phyloP scores from a whole-genome alignment of 345 rosid species.

The Aquilaria malaccensis region DNA sequence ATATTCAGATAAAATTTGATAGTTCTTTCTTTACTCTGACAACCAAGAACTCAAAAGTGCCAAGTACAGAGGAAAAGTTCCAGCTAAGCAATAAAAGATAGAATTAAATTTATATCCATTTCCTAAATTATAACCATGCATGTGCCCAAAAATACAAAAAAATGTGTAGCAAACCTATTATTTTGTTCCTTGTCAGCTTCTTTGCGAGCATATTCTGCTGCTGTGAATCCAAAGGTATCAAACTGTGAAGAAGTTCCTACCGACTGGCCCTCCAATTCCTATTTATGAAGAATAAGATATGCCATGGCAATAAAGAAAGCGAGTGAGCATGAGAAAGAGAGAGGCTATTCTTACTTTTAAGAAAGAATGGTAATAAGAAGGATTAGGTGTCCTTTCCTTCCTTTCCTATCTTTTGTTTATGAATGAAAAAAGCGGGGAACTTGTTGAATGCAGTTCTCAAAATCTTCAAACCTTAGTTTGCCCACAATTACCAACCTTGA shows the following conservation, averaged over 20 bases:
- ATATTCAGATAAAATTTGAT: background rate
- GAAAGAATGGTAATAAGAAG: too few species aligned
- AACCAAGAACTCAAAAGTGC: background rate
- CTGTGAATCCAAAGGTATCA: constrained; percentile 97
- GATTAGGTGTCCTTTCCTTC: too few species aligned
- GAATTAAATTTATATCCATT: background rate
- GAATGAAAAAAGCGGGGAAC: too few species aligned
- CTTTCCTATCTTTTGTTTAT: too few species aligned
- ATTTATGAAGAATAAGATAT: constrained; percentile 16
- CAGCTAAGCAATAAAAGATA: background rate
- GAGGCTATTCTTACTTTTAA: too few species aligned
- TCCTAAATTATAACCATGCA: background rate
- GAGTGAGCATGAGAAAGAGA: too few species aligned
- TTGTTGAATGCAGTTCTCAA: too few species aligned
- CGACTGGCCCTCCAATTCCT: constrained; percentile 78
- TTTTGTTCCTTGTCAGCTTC: constrained; percentile 87
- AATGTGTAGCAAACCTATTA: constrained; percentile 41
- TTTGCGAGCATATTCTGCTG: constrained; percentile 80
- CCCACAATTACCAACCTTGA: too few species aligned
- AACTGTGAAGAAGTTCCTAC: constrained; percentile 73
- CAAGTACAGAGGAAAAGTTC: background rate
- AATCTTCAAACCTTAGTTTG: too few species aligned
- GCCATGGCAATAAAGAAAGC: background rate
- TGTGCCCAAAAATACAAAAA: background rate
- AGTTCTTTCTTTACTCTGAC: background rate